Base-by-base conservation (phyloP, 257 asterid species). In the Solanum medicagineum region DNA sequence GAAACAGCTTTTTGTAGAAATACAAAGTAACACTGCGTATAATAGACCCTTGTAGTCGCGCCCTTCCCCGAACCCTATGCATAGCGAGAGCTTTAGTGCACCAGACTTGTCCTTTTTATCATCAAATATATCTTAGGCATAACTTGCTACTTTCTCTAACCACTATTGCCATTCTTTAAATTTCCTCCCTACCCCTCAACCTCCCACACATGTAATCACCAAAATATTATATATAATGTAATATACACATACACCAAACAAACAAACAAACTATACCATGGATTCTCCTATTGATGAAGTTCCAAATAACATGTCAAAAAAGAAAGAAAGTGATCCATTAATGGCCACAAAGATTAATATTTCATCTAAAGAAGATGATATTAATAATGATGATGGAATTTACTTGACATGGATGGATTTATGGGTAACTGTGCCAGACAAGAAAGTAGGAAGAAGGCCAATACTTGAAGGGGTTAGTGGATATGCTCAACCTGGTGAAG, bases 321-420 rank as follows among this genome's bases (percentile, higher is more conserved):
- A 16, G 83, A 79, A 53, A 79, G 65, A 53, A 79, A 79, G 83
- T 53, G 65, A 79, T 79, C 49, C 65, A 79, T 79, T 79, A 9
- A 29, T 74, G 81, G 8, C n/a, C 12, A 47, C 13, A 45, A 45
- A 47, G 11, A 74, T 74, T 70, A 70, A 42, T 68, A 68, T 68
- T 47, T 74, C 60, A n/a, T 74, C 57, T 45, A 51, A 74, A 7
- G 3, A 5, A 51, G 62, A 10, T 4, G 80, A 70, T 15, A 29
- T 11, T 20, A 15, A 73, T 3, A 16, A 1, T 17, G 56, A 45
- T 17, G 20, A 24, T 44, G 94, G 94, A 9, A 71, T 92, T 56
- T 89, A 84, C 87, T 82, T 92, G 90, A 88, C 92, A 49, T 92
- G 95, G 95, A 86, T 88, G 83, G 92, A 89, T 36, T 86, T 92